These are phyloP conservation scores for Paecilomyces sp. DNA, from an alignment of 2,329 filamentous ascomycete genomes.

Conservation along the genomic window DNA sequence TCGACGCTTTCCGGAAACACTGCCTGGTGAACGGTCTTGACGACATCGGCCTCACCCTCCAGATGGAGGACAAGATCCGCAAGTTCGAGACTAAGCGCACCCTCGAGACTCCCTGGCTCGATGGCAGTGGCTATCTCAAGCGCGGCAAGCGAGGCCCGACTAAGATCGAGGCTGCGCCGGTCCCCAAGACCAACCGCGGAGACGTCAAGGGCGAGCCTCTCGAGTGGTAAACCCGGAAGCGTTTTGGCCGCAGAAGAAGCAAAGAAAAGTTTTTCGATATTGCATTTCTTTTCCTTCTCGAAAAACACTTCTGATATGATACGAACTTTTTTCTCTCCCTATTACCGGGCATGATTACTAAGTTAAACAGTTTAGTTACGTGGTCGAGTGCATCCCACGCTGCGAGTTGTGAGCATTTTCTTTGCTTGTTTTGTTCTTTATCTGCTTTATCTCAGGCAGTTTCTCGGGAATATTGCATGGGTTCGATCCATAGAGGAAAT, in stretches of 20 bases:
- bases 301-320: neutral
- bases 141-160: conserved; percentile 50
- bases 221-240: conserved; percentile 61
- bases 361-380: neutral
- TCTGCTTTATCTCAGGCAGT: neutral
- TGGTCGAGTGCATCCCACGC: neutral
- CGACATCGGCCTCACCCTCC: conserved; percentile 91
- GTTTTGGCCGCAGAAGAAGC: too few relatives aligned
- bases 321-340: neutral
- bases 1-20: conserved; percentile 91
- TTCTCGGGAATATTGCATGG: neutral
- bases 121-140: conserved; percentile 74
- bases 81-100: conserved; percentile 74
- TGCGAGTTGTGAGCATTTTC: conserved; percentile 2
- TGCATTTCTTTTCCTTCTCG: neutral
- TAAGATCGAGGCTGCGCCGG: conserved; percentile 58
- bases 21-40: conserved; percentile 90
- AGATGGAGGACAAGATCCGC: conserved; percentile 81
- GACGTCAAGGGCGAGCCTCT: conserved; percentile 77
- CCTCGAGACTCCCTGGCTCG: conserved; percentile 78
- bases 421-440: neutral
- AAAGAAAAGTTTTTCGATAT: neutral
- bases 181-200: conserved; percentile 84
- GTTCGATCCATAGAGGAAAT: neutral
- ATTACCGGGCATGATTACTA: neutral